Evolutionary conservation across 768 basidiomycete species (phyloP).

Genomic region (Pholiota conissans): DNA sequence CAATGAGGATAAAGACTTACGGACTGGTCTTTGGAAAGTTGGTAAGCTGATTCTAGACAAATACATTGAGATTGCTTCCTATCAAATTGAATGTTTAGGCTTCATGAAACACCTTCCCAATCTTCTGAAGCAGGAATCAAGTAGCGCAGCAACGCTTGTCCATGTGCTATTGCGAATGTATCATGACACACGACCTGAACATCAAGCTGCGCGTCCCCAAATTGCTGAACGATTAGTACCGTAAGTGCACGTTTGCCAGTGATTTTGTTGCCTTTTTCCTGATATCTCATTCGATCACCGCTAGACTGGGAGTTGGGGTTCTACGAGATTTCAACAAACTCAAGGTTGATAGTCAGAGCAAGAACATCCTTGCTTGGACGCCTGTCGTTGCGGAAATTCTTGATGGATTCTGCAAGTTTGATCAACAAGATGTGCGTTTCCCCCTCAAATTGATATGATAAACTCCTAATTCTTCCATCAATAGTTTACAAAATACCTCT

Average conservation of each 20-base stretch:
- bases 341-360: constrained; percentile 85
- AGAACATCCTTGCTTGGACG: constrained; percentile 97
- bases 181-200: constrained; percentile 84
- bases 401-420: constrained; percentile 86
- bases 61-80: not conserved
- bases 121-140: constrained; percentile 96
- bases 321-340: constrained; percentile 90
- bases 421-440: constrained; percentile 81
- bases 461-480: constrained; percentile 11
- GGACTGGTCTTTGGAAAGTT: constrained; percentile 99
- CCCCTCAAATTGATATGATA: constrained; percentile 3
- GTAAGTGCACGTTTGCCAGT: constrained; percentile 38
- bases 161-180: constrained; percentile 94
- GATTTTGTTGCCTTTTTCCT: constrained; percentile 6
- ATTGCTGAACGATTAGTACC: constrained; percentile 73
- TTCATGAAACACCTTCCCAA: constrained; percentile 99
- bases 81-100: constrained; percentile 44
- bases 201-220: constrained; percentile 80
- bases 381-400: constrained; percentile 97
- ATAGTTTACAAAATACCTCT: constrained; percentile 88
- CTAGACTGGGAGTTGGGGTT: constrained; percentile 88
- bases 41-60: constrained; percentile 54
- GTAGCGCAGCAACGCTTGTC: constrained; percentile 92
- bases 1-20: constrained; percentile 96
- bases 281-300: constrained; percentile 4